Evolutionary conservation across 73 alveolate genomes (phyloP), one percentile per base, ranked within the genome.

Genomic region (Paramecium sonneborni): DNA sequence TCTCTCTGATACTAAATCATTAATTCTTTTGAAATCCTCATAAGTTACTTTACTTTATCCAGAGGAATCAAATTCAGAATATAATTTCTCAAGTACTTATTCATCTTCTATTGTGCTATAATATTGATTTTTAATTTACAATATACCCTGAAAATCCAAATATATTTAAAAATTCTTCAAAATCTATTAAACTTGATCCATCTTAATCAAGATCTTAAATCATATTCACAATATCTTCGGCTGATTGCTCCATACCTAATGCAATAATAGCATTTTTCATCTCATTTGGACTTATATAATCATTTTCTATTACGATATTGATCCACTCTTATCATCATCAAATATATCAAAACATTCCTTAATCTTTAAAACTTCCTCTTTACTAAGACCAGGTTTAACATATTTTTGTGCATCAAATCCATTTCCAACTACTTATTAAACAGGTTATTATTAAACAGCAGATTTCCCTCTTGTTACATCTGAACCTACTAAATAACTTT

Each of bases 261-360:
- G 85, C 87, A 12, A 62, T 41, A 6, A 88, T 88, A 4, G 94
- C 94, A 34, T 88, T 82, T 57, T 88, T 44, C 91, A 88, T 67
- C 37, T 88, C 94, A n/a, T 88, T 88, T n/a, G 55, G 41, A 10
- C 90, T 79, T 21, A n/a, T 5, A 23, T 39, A 38, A 41, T 23
- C 2, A 30, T 46, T 18, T 23, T 20, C 55, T 6, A 14, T 30
- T 79, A 79, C 90, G 90, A 85, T 30, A 95, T 95, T n/a, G 85
- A 24, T 1, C 97, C 97, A 92, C 94, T 93, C 92, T 57, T 95
- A 85, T 94, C 97, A 14, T 86, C 89, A 86, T 95, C 98, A 86
- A 94, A 95, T 62, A 95, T 91, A 82, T 94, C 95, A 86, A 95
- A 95, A 55, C 94, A 96, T 94, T 95, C 98, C 74, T 94, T 95